Evolutionary conservation across 768 basidiomycete species (phyloP), one percentile per base, ranked within the genome.

Genomic region (Coprinopsis cinerea): DNA sequence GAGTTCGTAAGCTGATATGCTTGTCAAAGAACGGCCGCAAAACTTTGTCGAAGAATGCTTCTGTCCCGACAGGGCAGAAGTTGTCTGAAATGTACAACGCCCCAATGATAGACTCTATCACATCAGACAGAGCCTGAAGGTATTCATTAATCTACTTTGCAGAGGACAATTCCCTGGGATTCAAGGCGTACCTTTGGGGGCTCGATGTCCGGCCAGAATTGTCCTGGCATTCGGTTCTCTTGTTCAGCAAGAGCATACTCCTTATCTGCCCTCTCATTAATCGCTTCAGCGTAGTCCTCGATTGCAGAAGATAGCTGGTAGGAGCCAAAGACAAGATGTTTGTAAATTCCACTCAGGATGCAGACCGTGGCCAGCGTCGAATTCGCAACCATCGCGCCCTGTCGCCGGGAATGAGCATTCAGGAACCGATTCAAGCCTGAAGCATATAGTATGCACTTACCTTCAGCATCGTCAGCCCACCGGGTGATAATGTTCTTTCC

Each of bases 361-460:
- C 85, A 89, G 51, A 92, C 64, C 1, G 89, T 85, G 32, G 84
- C 88, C 36, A 92, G 69, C 15, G 84, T 73, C 25, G 81, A 76
- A 62, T 92, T 92, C 3, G 87, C 88, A 23, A 92, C 88, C 88
- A 92, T 92, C 6, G 86, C 85, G 24, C 80, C 78, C 90, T 92
- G 57, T 28, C 49, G 54, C 52, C 43, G 41, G 50, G 51, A 44
- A 48, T 44, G 51, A 53, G 39, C 36, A 47, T 50, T 48, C 45
- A 45, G 45, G n/a, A 18, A 9, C n/a, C 25, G 42, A 43, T 30
- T 23, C 28, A 39, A 17, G 24, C 40, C 18, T 9, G 57, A 48
- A 30, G 7, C 35, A 28, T 34, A 37, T 32, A 45, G 39, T 7
- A 20, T 26, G 9, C 37, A 49, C 62, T 42, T 56, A 80, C 90